Conservation (phyloP, 2,329 filamentous ascomycete species). For the Arthrobotrys musiformis region DNA sequence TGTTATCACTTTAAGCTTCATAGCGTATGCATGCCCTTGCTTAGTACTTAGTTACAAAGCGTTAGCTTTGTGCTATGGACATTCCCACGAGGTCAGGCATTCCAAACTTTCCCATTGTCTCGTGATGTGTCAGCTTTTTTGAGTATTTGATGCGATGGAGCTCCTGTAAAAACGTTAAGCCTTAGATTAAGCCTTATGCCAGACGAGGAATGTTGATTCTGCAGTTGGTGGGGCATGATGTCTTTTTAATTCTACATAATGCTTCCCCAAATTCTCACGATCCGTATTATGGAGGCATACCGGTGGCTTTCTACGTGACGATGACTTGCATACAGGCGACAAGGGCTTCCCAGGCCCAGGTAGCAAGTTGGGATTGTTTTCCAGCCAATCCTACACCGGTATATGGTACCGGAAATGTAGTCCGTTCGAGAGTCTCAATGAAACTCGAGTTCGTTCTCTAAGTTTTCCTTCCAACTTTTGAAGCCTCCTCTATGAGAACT, state of each 20-base stretch:
- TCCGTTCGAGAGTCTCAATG: neutral
- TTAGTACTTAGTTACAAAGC: too few species aligned
- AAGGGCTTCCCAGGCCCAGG: neutral
- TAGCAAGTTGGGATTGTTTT: neutral
- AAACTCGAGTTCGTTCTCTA: too few species aligned
- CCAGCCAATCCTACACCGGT: neutral
- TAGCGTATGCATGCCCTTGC: neutral
- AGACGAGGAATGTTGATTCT: neutral
- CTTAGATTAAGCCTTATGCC: slow-evolving; percentile 7
- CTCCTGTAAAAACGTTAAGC: neutral
- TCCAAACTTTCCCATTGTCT: slow-evolving; percentile 12
- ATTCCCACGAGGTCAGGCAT: too few species aligned
- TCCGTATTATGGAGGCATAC: neutral
- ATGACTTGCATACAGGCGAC: neutral
- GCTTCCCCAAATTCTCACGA: neutral
- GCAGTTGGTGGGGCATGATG: neutral
- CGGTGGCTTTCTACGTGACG: neutral
- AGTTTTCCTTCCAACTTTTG: neutral
- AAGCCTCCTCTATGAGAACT: neutral
- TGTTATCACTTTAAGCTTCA: neutral
- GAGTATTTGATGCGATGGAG: neutral
- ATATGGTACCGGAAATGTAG: neutral
- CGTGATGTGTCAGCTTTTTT: neutral
- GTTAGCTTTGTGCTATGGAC: too few species aligned
- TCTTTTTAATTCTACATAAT: neutral